A percentile compares a stretch with the other conserved stretches of the same genome.
phyloP scores from a whole-genome alignment of 176 grass and related monocot genomes.

The Oryza meridionalis region DNA sequence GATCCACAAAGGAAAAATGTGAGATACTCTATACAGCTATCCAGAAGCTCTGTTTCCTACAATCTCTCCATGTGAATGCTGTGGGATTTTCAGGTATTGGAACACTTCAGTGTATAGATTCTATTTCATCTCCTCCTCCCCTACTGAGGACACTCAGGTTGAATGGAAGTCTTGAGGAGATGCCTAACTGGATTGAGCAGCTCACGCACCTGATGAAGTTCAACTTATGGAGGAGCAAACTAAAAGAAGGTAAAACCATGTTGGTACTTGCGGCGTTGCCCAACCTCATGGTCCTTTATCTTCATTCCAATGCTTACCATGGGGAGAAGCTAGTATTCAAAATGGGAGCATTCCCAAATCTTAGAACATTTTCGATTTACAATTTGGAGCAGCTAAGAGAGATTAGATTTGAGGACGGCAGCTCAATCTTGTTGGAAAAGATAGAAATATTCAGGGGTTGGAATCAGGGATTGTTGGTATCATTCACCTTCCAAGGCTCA shows the following conservation, averaged over 20 bases:
- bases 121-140: neutral
- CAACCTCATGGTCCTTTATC: neutral
- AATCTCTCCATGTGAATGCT: too few species aligned
- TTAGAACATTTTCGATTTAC: neutral
- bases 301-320: neutral
- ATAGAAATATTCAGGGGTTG: neutral
- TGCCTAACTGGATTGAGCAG: neutral
- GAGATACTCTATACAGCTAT: too few species aligned
- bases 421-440: too few species aligned
- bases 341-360: neutral
- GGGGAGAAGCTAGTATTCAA: neutral
- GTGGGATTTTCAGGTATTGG: too few species aligned
- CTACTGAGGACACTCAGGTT: neutral
- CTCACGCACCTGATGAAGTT: neutral
- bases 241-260: neutral
- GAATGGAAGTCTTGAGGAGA: neutral
- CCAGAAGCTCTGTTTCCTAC: too few species aligned
- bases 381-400: too few species aligned
- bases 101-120: neutral
- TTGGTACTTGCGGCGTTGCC: neutral
- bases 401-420: too few species aligned
- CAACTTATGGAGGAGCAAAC: neutral
- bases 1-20: too few species aligned
- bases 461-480: conserved; percentile 10
- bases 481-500: neutral